phyloP scores from a whole-genome alignment of 441 rosid genomes.

The Gossypium laxum region DNA sequence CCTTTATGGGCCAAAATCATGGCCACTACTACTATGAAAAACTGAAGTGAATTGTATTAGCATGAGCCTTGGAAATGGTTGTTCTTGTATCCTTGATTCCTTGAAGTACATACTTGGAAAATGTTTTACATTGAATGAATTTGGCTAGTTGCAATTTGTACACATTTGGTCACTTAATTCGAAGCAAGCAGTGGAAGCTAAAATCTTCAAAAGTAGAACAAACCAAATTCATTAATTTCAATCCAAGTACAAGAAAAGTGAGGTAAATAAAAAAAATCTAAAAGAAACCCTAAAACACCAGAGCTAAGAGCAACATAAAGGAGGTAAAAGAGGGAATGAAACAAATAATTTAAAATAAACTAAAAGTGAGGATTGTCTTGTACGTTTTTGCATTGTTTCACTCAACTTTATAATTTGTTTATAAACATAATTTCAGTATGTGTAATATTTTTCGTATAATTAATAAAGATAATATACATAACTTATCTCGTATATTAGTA shows the following conservation, averaged over 20 bases:
- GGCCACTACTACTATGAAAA: not conserved
- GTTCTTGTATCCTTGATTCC: not conserved
- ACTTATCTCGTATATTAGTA: too few species aligned
- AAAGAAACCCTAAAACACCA: constrained; percentile 2
- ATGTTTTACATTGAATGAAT: not conserved
- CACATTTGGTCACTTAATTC: not conserved
- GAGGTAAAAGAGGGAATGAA: not conserved
- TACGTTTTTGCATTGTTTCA: too few species aligned
- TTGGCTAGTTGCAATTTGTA: not conserved
- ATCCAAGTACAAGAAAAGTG: too few species aligned
- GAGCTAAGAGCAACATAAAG: not conserved
- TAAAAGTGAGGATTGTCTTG: too few species aligned
- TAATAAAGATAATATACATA: too few species aligned
- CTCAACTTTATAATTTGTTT: too few species aligned
- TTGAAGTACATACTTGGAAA: not conserved
- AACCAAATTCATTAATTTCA: too few species aligned
- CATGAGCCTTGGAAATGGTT: constrained; percentile 6
- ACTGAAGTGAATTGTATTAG: not conserved
- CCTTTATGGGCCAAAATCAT: not conserved
- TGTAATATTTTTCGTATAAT: too few species aligned
- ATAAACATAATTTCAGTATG: too few species aligned
- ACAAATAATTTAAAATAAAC: too few species aligned
- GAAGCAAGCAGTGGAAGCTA: not conserved
- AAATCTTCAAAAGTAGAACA: not conserved
- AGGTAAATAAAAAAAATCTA: not conserved